Evolutionary conservation across 2,329 filamentous ascomycete species (phyloP).

Genomic region (Thielaviopsis euricoi): DNA sequence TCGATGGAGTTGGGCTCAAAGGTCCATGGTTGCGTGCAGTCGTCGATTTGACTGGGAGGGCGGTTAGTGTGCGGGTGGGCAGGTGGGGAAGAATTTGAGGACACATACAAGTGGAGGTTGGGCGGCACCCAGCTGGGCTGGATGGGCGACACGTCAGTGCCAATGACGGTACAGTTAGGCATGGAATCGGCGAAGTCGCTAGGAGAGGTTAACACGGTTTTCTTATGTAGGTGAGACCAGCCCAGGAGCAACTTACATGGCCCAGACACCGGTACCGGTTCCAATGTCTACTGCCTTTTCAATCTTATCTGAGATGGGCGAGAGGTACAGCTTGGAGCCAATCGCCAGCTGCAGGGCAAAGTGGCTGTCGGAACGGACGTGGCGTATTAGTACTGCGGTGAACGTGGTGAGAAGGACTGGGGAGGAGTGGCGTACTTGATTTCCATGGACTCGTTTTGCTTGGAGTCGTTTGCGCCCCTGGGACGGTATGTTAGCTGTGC

Average conservation of each 20-base stretch:
- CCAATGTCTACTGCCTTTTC: constrained; percentile 19
- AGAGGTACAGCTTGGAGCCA: constrained; percentile 11
- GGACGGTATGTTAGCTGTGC: too few species aligned
- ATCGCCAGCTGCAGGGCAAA: constrained; percentile 6
- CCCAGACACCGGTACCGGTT: constrained; percentile 20
- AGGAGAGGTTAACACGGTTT: background rate
- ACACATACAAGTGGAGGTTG: constrained; percentile 40
- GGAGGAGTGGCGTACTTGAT: constrained; percentile 9
- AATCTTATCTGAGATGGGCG: constrained; percentile 15
- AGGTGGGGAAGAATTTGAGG: too few species aligned
- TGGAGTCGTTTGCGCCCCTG: constrained; percentile 16
- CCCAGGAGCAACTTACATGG: constrained; percentile 18
- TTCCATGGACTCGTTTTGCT: constrained; percentile 14
- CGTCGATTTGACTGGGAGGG: constrained; percentile 32
- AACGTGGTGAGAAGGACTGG: too few species aligned
- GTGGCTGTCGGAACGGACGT: background rate
- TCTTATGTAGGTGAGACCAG: too few species aligned
- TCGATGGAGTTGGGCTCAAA: constrained; percentile 34
- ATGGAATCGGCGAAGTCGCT: constrained; percentile 32
- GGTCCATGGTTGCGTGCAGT: constrained; percentile 34
- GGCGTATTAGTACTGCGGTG: too few species aligned
- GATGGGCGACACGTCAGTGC: constrained; percentile 41
- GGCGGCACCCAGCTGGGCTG: constrained; percentile 37
- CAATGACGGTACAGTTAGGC: constrained; percentile 28
- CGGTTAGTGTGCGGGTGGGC: background rate